These are phyloP conservation scores for Austropuccinia psidii DNA, from an alignment of 1,284 basidiomycete species.

Conservation along the genomic window DNA sequence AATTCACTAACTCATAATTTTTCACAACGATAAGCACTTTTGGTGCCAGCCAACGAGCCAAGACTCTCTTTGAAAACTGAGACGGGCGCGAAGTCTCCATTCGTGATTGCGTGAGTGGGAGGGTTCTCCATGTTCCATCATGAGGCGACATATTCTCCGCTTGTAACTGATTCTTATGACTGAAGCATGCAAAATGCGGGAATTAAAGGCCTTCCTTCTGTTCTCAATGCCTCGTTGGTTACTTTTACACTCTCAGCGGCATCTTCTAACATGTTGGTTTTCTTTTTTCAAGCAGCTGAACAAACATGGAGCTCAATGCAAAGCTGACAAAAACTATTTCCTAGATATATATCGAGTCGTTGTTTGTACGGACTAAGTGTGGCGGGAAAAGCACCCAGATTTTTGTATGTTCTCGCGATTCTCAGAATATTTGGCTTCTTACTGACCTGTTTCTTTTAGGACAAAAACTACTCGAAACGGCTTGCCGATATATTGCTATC, in stretches of 20 bases:
- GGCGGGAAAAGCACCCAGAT: constrained; percentile 33
- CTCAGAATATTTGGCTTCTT: neutral
- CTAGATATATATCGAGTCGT: constrained; percentile 35
- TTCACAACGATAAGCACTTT: constrained; percentile 1
- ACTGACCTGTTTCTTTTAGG: neutral
- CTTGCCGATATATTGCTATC: constrained; percentile 29
- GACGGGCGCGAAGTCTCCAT: constrained; percentile 34
- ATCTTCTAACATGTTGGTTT: constrained; percentile 34
- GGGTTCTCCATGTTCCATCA: neutral
- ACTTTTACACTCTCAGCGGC: constrained; percentile 33
- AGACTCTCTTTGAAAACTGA: constrained; percentile 6
- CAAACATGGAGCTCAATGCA: neutral
- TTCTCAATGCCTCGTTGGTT: constrained; percentile 21
- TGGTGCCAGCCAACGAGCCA: constrained; percentile 36
- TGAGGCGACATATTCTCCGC: neutral
- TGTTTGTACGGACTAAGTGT: constrained; percentile 34
- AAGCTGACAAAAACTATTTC: neutral
- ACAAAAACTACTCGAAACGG: constrained; percentile 20
- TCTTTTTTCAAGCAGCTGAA: neutral
- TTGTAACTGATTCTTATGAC: neutral
- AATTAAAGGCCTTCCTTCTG: constrained; percentile 34
- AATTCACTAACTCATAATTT: neutral
- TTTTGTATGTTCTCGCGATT: neutral
- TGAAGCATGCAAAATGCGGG: constrained; percentile 34
- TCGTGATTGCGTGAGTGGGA: constrained; percentile 34